phyloP scores from a whole-genome alignment of 2,329 filamentous ascomycete species.

The Fusarium palustre region DNA sequence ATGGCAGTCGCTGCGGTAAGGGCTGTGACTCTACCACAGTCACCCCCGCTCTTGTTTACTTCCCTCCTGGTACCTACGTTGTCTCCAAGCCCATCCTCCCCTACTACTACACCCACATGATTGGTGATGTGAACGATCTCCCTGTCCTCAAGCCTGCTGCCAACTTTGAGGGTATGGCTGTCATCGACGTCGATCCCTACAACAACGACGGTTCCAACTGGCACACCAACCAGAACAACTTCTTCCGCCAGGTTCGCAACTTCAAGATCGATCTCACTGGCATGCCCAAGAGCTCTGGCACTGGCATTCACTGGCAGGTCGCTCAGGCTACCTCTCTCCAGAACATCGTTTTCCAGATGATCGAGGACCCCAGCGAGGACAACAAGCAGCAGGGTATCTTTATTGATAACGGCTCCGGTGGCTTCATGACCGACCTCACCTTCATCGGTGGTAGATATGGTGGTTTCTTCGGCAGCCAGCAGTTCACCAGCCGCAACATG shows the following conservation, averaged over 20 bases:
- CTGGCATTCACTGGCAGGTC: slow-evolving; percentile 87
- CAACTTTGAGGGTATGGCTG: slow-evolving; percentile 83
- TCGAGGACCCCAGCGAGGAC: slow-evolving; percentile 69
- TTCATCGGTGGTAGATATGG: slow-evolving; percentile 87
- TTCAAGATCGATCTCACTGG: slow-evolving; percentile 81
- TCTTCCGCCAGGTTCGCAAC: slow-evolving; percentile 86
- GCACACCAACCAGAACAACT: slow-evolving; percentile 86
- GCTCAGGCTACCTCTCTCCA: slow-evolving; percentile 85
- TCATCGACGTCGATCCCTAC: slow-evolving; percentile 92
- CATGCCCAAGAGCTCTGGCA: slow-evolving; percentile 69
- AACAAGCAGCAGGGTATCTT: slow-evolving; percentile 83
- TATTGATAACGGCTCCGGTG: slow-evolving; percentile 87
- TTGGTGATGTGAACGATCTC: slow-evolving; percentile 79
- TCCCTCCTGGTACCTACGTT: slow-evolving; percentile 87
- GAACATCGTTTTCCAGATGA: slow-evolving; percentile 86
- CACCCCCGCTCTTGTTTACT: slow-evolving; percentile 90
- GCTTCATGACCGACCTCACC: slow-evolving; percentile 83
- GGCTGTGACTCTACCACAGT: slow-evolving; percentile 86
- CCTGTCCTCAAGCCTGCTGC: slow-evolving; percentile 81
- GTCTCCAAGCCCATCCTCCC: slow-evolving; percentile 84
- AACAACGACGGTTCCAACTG: slow-evolving; percentile 74
- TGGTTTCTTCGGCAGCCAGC: slow-evolving; percentile 85
- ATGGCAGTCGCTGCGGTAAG: slow-evolving; percentile 82
- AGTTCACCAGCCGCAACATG: slow-evolving; percentile 87
- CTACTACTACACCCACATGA: slow-evolving; percentile 93